phyloP scores from a whole-genome alignment of 208 protist genomes.

The Acanthamoeba culbertsoni region DNA sequence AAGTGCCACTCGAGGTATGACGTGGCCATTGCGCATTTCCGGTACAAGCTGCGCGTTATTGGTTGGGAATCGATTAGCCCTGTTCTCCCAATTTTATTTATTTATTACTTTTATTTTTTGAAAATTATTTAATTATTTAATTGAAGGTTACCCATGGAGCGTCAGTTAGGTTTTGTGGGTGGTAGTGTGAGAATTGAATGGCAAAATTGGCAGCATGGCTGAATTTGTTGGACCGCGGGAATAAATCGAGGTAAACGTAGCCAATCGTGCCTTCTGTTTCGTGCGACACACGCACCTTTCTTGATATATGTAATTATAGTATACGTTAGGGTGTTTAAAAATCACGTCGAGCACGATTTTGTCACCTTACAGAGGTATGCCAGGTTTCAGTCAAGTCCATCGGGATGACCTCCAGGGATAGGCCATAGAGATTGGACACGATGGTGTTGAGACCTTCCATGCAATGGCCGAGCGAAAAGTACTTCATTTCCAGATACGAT shows the following conservation, averaged over 20 bases:
- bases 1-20: background rate
- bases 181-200: constrained; percentile 20
- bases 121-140: too few species aligned
- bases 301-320: too few species aligned
- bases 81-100: background rate
- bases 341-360: too few species aligned
- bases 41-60: background rate
- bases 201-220: constrained; percentile 19
- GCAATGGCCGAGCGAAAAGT: constrained; percentile 25
- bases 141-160: background rate
- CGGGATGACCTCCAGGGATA: background rate
- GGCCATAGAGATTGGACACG: background rate
- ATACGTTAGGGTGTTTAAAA: too few species aligned
- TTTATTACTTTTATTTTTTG: background rate
- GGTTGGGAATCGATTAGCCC: background rate
- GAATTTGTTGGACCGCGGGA: constrained; percentile 20
- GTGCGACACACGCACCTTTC: background rate
- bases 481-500: background rate
- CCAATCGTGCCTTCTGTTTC: constrained; percentile 1
- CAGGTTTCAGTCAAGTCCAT: background rate
- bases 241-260: constrained; percentile 42
- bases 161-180: background rate
- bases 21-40: background rate
- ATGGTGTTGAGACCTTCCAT: constrained; percentile 28
- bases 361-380: constrained; percentile 10